A percentile compares a stretch with the other conserved stretches of the same genome.
Conservation (phyloP, 1,139 yeast genomes). For the Saccharomyces hybrid region DNA sequence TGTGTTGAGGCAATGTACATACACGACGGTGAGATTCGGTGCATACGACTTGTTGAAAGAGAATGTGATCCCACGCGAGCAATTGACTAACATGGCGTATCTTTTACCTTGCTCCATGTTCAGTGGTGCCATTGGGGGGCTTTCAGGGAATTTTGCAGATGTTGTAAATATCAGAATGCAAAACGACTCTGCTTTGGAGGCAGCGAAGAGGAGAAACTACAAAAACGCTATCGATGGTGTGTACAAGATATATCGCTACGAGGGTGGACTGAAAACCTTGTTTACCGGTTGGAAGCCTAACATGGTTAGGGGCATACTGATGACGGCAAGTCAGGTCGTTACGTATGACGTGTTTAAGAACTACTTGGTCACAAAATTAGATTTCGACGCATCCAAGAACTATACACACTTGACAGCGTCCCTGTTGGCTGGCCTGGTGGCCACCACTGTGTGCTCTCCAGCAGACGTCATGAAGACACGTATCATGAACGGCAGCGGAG, state of each 20-base stretch:
- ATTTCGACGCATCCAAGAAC: slow-evolving; percentile 53
- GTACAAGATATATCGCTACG: slow-evolving; percentile 49
- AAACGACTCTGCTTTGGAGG: slow-evolving; percentile 67
- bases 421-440: slow-evolving; percentile 72
- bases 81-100: slow-evolving; percentile 27
- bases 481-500: slow-evolving; percentile 64
- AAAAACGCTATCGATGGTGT: slow-evolving; percentile 75
- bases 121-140: slow-evolving; percentile 76
- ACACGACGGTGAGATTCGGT: slow-evolving; percentile 80
- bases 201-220: slow-evolving; percentile 62
- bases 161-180: slow-evolving; percentile 88
- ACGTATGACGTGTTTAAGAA: slow-evolving; percentile 74
- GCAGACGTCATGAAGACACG: slow-evolving; percentile 88
- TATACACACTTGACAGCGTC: slow-evolving; percentile 74
- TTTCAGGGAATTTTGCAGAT: slow-evolving; percentile 83
- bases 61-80: slow-evolving; percentile 34
- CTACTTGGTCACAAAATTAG: slow-evolving; percentile 43
- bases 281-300: slow-evolving; percentile 76
- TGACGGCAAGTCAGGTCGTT: slow-evolving; percentile 90
- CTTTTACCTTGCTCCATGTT: slow-evolving; percentile 74
- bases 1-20: slow-evolving; percentile 76
- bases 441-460: slow-evolving; percentile 86
- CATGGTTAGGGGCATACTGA: slow-evolving; percentile 68
- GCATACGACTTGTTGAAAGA: slow-evolving; percentile 72
- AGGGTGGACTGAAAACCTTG: slow-evolving; percentile 47